phyloP scores from a whole-genome alignment of 2,329 filamentous ascomycete species.

The Colletotrichum plurivorum region DNA sequence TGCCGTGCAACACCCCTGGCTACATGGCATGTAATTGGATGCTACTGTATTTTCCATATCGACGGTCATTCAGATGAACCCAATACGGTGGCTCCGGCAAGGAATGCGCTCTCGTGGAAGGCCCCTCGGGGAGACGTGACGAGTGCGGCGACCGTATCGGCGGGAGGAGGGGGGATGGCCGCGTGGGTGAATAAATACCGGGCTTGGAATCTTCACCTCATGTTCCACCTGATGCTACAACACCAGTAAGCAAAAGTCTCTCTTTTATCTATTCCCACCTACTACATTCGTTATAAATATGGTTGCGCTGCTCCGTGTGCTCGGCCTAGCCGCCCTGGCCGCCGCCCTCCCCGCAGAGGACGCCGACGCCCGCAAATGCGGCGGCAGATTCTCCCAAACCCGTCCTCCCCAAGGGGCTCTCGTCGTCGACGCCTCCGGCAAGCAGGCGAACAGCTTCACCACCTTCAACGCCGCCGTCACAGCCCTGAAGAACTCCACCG shows the following conservation, averaged over 20 bases:
- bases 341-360: conserved; percentile 7
- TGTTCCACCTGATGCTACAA: not conserved
- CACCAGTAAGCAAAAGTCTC: not conserved
- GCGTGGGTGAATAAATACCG: conserved; percentile 23
- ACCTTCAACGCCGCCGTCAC: conserved; percentile 36
- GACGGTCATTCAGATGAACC: conserved; percentile 14
- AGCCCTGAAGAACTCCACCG: conserved; percentile 41
- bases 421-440: conserved; percentile 30
- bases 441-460: conserved; percentile 28
- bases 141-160: conserved; percentile 2
- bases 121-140: not conserved
- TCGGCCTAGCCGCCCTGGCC: conserved; percentile 8
- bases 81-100: not conserved
- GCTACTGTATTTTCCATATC: not conserved
- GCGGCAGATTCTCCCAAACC: conserved; percentile 18
- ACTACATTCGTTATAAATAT: conserved; percentile 17
- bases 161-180: not conserved
- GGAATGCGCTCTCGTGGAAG: not conserved
- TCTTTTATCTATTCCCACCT: not conserved
- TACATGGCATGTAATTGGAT: not conserved
- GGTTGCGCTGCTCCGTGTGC: conserved; percentile 16
- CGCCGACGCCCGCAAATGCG: conserved; percentile 14
- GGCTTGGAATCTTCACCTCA: not conserved
- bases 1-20: conserved; percentile 6
- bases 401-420: conserved; percentile 8